Percentiles rank a stretch among this genome's conserved stretches.
These are phyloP conservation scores for Coemansia sp. DNA, from an alignment of 192 early-diverging fungal species.

Conservation along the genomic window DNA sequence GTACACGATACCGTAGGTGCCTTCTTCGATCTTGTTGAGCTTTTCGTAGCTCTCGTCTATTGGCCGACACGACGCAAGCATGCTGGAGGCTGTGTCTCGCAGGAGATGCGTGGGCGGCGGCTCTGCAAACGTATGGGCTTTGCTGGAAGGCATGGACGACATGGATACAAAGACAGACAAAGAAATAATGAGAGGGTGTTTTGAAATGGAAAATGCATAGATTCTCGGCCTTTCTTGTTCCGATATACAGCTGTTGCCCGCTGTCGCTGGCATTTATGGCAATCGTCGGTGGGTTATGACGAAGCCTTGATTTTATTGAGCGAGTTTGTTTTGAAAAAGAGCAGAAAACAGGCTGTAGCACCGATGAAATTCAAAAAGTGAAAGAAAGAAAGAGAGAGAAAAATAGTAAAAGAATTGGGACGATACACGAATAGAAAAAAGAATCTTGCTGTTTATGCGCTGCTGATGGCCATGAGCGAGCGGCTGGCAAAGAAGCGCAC, in stretches of 20 bases:
- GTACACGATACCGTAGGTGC: conserved; percentile 95
- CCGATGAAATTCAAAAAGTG: neutral
- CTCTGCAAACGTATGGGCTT: neutral
- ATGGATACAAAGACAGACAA: too few species aligned
- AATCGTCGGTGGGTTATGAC: too few species aligned
- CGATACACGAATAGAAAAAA: conserved; percentile 7
- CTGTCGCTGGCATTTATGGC: too few species aligned
- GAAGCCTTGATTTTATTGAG: too few species aligned
- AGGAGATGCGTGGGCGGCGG: conserved; percentile 27
- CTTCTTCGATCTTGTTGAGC: conserved; percentile 95
- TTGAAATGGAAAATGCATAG: too few species aligned
- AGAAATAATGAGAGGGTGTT: neutral
- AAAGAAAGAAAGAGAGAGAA: conserved; percentile 3
- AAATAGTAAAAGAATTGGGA: too few species aligned
- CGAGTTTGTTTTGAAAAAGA: too few species aligned
- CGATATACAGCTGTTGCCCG: too few species aligned
- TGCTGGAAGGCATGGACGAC: neutral
- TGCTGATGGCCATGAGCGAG: conserved; percentile 56
- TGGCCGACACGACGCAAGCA: conserved; percentile 25
- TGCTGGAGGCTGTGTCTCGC: conserved; percentile 4
- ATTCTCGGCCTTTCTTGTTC: too few species aligned
- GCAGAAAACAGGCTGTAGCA: too few species aligned
- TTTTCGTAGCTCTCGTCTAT: conserved; percentile 75
- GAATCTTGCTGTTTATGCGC: neutral
- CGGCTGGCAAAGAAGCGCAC: conserved; percentile 90